phyloP scores from a whole-genome alignment of 2,329 filamentous ascomycete genomes.

The Aspergillus fijiensis region DNA sequence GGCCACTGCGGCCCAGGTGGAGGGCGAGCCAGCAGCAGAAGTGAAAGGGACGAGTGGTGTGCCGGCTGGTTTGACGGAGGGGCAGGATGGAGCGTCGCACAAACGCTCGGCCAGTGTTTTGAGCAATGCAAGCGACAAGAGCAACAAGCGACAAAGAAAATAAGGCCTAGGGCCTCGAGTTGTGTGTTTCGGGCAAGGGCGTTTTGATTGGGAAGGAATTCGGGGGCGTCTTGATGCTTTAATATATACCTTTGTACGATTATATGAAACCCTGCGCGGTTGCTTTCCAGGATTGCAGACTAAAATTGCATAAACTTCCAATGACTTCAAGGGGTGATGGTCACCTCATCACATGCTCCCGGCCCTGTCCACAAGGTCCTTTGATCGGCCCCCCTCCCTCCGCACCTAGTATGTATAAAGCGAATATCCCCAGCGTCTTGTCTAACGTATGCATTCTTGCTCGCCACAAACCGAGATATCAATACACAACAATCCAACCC shows the following conservation, averaged over 20 bases:
- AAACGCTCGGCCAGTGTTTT: conserved; percentile 84
- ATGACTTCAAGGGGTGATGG: too few relatives aligned
- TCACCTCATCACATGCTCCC: not conserved
- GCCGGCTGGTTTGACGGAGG: conserved; percentile 13
- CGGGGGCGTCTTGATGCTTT: conserved; percentile 14
- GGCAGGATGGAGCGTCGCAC: conserved; percentile 41
- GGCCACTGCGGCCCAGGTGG: conserved; percentile 9
- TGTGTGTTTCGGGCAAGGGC: not conserved
- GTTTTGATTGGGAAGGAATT: not conserved
- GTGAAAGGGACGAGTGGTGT: conserved; percentile 8
- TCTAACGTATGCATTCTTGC: not conserved
- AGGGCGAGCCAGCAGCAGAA: not conserved
- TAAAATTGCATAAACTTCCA: not conserved
- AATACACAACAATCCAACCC: not conserved
- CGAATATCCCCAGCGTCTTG: not conserved
- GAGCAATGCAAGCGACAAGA: conserved; percentile 65
- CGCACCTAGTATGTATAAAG: not conserved
- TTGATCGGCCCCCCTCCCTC: not conserved
- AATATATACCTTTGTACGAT: conserved; percentile 33
- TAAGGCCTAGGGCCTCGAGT: conserved; percentile 14
- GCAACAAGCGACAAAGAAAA: conserved; percentile 52
- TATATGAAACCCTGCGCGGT: conserved; percentile 26
- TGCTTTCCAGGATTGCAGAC: conserved; percentile 8
- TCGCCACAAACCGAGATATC: not conserved
- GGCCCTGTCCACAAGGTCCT: not conserved